phyloP scores from a whole-genome alignment of 805 yeast species.

The Kluyveromyces dobzhanskii region DNA sequence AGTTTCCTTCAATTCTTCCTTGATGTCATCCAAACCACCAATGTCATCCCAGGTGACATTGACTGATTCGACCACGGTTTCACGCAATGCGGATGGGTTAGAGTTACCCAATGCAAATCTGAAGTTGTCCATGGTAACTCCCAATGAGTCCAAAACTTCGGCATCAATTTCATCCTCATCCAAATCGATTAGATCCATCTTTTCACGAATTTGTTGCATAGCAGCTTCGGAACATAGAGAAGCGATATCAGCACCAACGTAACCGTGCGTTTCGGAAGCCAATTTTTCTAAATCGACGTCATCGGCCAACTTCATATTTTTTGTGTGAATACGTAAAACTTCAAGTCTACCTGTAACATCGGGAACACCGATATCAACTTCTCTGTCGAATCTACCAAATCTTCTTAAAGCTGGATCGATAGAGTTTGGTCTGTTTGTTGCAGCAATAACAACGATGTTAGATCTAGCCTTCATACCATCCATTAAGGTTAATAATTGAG shows the following conservation, averaged over 20 bases:
- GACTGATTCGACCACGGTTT: slow-evolving; percentile 97
- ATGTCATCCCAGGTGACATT: slow-evolving; percentile 99
- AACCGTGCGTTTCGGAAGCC: slow-evolving; percentile 98
- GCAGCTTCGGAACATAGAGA: slow-evolving; percentile 99
- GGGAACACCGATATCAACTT: slow-evolving; percentile 88
- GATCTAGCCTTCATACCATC: slow-evolving; percentile 99
- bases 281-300: slow-evolving; percentile 94
- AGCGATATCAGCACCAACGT: slow-evolving; percentile 98
- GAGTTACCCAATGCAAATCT: slow-evolving; percentile 96
- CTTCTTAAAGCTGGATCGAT: slow-evolving; percentile 76
- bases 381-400: slow-evolving; percentile 87
- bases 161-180: slow-evolving; percentile 97
- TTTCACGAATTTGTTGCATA: slow-evolving; percentile 99
- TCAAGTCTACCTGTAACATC: slow-evolving; percentile 98
- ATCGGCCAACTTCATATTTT: slow-evolving; percentile 93
- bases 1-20: slow-evolving; percentile 95
- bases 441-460: slow-evolving; percentile 96
- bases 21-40: slow-evolving; percentile 96
- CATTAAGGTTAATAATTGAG: slow-evolving; percentile 95
- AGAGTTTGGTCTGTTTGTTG: slow-evolving; percentile 74
- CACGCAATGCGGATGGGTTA: slow-evolving; percentile 98
- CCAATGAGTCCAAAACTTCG: slow-evolving; percentile 89
- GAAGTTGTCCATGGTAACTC: slow-evolving; percentile 98
- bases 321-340: slow-evolving; percentile 93
- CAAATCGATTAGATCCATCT: slow-evolving; percentile 94